Percentiles rank a stretch among this genome's conserved stretches.
These are phyloP conservation scores for Phytopythium oedochilum DNA, from an alignment of 352 stramenopile species.

Conservation along the genomic window DNA sequence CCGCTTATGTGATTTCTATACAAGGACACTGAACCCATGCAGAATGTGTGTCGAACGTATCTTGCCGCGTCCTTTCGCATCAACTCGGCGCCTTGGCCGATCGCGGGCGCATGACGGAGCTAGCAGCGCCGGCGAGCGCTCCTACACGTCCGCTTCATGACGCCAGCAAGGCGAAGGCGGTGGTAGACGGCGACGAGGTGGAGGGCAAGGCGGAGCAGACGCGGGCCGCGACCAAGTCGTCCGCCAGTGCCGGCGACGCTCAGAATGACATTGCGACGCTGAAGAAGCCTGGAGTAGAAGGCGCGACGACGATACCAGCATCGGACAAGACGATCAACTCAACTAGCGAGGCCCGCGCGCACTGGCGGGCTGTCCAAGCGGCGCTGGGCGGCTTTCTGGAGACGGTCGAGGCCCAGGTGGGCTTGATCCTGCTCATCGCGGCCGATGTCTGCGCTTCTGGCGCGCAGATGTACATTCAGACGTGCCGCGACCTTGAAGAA, in stretches of 20 bases:
- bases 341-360: not conserved
- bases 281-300: not conserved
- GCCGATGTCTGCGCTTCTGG: slow-evolving; percentile 42
- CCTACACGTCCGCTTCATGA: too few relatives aligned
- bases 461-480: slow-evolving; percentile 29
- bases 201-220: slow-evolving; percentile 1
- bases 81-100: not conserved
- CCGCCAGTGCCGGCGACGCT: not conserved
- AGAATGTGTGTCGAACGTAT: not conserved
- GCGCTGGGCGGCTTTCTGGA: slow-evolving; percentile 39
- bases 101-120: not conserved
- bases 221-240: not conserved
- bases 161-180: not conserved
- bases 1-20: not conserved
- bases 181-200: not conserved
- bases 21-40: not conserved
- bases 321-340: not conserved
- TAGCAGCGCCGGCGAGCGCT: not conserved
- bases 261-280: not conserved
- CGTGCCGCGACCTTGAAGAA: slow-evolving; percentile 21
- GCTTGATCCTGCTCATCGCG: slow-evolving; percentile 40
- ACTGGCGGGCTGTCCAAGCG: not conserved
- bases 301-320: too few relatives aligned
- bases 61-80: not conserved
- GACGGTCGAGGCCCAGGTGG: slow-evolving; percentile 44